Evolutionary conservation across 176 grass and related monocot species (phyloP), one percentile per base, ranked within the genome.

Genomic region (Calamus simplicifolius): DNA sequence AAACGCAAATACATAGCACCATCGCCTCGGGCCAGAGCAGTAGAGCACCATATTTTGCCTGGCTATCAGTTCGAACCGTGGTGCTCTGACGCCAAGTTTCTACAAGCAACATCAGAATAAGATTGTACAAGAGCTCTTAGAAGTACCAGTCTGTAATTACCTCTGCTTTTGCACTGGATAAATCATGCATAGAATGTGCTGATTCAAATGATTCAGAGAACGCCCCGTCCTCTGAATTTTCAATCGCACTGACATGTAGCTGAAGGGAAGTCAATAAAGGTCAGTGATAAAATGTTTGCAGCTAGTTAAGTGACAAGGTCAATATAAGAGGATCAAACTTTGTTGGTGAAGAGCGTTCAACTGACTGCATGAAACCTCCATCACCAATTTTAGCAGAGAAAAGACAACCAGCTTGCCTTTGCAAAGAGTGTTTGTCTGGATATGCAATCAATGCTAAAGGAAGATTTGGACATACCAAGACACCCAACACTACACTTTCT

Each of bases 151-250:
- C 28, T 29, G 28, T 29, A 29, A 29, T 71, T 71, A 96, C 92
- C 92, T 87, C 50, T 5, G 83, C 92, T 75, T 90, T 96, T 29
- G 77, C 73, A 49, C 86, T 58, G 16, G 92, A 81, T 70, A 96
- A 70, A 69, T 96, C 92, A 68, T 78, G 92, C 83, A 85, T 18
- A 56, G 83, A 82, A 75, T 96, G 92, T 50, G 92, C 87, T 52
- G 80, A 81, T 84, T 96, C 92, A 61, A 76, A 96, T 30, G 92
- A 96, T 76, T 96, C 92, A 27, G 90, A 96, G 65, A 96, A 96
- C 19, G 86, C 87, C 6, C 83, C 92, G 29, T 85, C 53, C 27
- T 75, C 69, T 72, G 83, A 75, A 83, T 80, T 70, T 25, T 88
- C 81, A 16, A 62, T 68, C 43, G 77, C 59, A 27, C 80, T 82